Evolutionary conservation across 202 grass and related monocot species (phyloP), one percentile per base, ranked within the genome.

Genomic region (Dendrocalamus latiflorus): DNA sequence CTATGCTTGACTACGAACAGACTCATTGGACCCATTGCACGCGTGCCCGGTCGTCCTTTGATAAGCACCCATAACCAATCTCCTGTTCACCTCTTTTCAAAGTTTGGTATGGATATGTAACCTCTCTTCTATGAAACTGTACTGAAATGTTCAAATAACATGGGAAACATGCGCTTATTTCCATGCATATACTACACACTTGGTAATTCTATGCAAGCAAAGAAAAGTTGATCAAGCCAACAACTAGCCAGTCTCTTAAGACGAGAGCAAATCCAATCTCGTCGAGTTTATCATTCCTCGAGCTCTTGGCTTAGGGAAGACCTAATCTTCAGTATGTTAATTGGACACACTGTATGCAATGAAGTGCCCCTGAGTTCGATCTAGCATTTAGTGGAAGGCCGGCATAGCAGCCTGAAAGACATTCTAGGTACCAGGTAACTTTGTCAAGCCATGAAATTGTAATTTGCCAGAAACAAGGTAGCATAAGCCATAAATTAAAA

Each of bases 31-130:
- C 45, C 68, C 18, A 59, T 6, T 68, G 38, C 18, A 75, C 30
- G 30, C 30, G 30, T 30, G 30, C 30, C 30, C 11, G 57, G 37
- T 36, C 12, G 17, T 75, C 36, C 45, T 47, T 11, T 74, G 58
- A 86, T 63, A 73, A 66, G 36, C 22, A 66, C 76, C 43, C 84
- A 56, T 65, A 86, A 73, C 68, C 66, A 72, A 30, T 30, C 30
- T 30, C 30, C 30, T 30, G 47, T 65, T 45, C 11, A 39, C 53
- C 26, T 84, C 13, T 17, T 8, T 1, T 70, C 28, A 7, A 44
- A 30, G 30, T 30, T 30, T 30, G 30, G 0, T 30, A 30, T 30
- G 30, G 30, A 30, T 30, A 30, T 30, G 30, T 30, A 30, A 30
- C 30, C 30, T 30, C 30, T 30, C 30, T 30, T 30, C 30, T 30